Evolutionary conservation across 306 rosid genomes (phyloP).

Genomic region (Citrullus colocynthis): DNA sequence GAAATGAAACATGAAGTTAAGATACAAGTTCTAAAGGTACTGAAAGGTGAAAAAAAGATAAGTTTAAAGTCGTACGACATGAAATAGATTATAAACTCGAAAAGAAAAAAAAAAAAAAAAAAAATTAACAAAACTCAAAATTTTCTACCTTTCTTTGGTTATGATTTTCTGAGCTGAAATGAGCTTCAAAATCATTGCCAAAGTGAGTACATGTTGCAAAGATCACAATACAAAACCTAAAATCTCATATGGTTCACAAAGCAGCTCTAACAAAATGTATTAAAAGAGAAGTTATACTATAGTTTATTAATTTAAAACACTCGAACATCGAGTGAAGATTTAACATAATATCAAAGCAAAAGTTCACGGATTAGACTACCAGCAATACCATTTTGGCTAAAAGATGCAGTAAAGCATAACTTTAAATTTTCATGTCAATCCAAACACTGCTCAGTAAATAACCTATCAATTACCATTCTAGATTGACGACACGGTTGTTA

Average conservation of each 20-base stretch:
- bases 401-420: no score
- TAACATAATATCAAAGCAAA: not conserved
- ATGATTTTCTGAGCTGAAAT: constrained; percentile 74
- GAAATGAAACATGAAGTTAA: not conserved
- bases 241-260: constrained; percentile 36
- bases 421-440: no score
- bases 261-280: no score
- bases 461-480: not conserved
- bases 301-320: not conserved
- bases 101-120: not conserved
- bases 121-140: no score
- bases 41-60: not conserved
- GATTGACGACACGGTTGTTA: not conserved
- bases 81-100: not conserved
- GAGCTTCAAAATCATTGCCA: constrained; percentile 84
- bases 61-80: not conserved
- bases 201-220: constrained; percentile 78
- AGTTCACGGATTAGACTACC: not conserved
- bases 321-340: not conserved
- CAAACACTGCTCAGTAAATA: no score
- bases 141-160: constrained; percentile 61
- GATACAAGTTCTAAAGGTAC: not conserved
- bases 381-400: not conserved
- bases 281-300: not conserved
- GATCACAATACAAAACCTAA: constrained; percentile 90